Evolutionary conservation across 2,329 filamentous ascomycete species (phyloP), one percentile per base, ranked within the genome.

Genomic region (Ophiocordyceps camponoti-rufipedis): DNA sequence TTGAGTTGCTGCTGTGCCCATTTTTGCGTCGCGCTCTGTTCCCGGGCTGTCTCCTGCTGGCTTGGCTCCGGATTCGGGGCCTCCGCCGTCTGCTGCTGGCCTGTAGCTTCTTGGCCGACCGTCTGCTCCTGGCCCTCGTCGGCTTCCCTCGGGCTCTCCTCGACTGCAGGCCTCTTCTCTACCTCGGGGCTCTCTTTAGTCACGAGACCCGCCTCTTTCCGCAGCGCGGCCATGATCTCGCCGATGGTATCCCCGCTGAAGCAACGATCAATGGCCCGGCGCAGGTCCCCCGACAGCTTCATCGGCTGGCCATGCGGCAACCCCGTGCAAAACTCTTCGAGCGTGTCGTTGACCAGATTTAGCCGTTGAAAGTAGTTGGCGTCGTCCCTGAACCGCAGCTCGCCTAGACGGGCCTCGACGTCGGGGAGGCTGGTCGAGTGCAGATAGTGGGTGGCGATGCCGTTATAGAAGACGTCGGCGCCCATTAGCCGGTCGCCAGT

Each of bases 361-460:
- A 87, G 69, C 45, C 88, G 80, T 41, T 78, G 67, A 19, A 69
- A 52, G 19, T 82, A 66, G 38, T 62, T 52, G 47, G 84, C 76
- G 55, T 80, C 77, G 65, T 98, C 93, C 48, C 75, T 74, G 70
- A 98, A 98, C 28, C 80, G 75, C 50, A 98, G 73, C 65, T 98
- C 91, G 1, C 85, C 84, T 28, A 98, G 74, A 59, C 89, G 85
- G 18, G 79, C 72, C 62, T 94, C 86, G 47, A 98, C 74, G 53
- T 77, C 75, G 44, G 83, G 78, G 49, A 98, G 72, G 52, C 82
- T 81, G 48, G 85, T 87, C 41, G 89, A 94, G 71, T 98, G 84
- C 52, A 98, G 69, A 67, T 94, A 98, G 67, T 98, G 91, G 13
- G 91, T 96, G 48, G 91, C 91, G 54, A 98, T 71, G 48, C 91